phyloP scores from a whole-genome alignment of 768 basidiomycete species.

The Chiua virens region DNA sequence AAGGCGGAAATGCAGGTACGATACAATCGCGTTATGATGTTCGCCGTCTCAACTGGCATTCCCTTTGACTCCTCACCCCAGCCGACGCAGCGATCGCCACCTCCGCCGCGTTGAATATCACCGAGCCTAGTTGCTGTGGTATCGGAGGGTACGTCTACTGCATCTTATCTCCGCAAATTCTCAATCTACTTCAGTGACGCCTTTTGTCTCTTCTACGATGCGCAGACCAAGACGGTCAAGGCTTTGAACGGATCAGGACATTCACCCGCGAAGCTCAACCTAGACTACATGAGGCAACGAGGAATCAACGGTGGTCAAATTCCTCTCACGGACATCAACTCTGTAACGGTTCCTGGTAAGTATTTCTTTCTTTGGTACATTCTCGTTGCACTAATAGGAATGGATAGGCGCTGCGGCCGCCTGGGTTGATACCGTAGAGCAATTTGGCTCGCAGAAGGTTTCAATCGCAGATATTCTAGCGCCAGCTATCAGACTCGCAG shows the following conservation, averaged over 20 bases:
- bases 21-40: slow-evolving; percentile 12
- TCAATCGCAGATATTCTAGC: slow-evolving; percentile 69
- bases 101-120: slow-evolving; percentile 89
- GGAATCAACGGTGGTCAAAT: slow-evolving; percentile 72
- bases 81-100: slow-evolving; percentile 95
- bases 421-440: slow-evolving; percentile 88
- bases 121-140: slow-evolving; percentile 86
- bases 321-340: slow-evolving; percentile 78
- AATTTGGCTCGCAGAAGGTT: slow-evolving; percentile 71
- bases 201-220: slow-evolving; percentile 92
- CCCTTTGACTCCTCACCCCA: slow-evolving; percentile 25
- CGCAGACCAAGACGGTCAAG: slow-evolving; percentile 75
- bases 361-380: not conserved
- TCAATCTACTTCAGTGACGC: slow-evolving; percentile 58
- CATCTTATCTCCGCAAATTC: slow-evolving; percentile 2
- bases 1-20: slow-evolving; percentile 93
- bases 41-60: not conserved
- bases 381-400: slow-evolving; percentile 14
- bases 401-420: slow-evolving; percentile 84
- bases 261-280: slow-evolving; percentile 74
- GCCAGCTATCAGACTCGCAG: slow-evolving; percentile 90
- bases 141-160: slow-evolving; percentile 71
- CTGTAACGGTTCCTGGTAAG: slow-evolving; percentile 84
- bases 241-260: slow-evolving; percentile 92
- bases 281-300: slow-evolving; percentile 68